A percentile compares a stretch with the other conserved stretches of the same genome.
phyloP scores from a whole-genome alignment of 768 basidiomycete species.

The Hericium erinaceus region DNA sequence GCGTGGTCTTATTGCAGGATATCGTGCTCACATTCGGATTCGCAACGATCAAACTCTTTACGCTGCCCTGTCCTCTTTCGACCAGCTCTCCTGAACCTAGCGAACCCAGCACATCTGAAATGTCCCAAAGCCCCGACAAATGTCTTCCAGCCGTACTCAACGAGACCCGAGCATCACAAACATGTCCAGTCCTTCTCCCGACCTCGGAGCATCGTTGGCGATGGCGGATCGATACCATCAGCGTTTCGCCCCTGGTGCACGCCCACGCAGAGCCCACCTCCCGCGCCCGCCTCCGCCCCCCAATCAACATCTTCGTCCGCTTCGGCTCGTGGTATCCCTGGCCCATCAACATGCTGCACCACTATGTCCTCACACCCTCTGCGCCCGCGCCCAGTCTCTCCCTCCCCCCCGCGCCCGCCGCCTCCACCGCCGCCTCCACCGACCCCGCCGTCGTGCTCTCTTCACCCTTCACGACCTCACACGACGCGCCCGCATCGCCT shows the following conservation, averaged over 20 bases:
- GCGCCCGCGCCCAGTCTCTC: background rate
- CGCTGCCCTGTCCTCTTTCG: background rate
- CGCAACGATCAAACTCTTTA: background rate
- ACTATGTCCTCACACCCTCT: conserved; percentile 44
- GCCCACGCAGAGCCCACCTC: conserved; percentile 2
- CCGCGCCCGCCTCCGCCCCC: conserved; percentile 12
- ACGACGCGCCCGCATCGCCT: conserved; percentile 16
- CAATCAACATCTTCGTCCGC: conserved; percentile 47
- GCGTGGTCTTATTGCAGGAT: background rate
- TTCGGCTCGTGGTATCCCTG: conserved; percentile 54
- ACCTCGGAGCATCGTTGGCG: conserved; percentile 39
- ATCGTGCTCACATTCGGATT: background rate
- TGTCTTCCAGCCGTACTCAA: too few species aligned
- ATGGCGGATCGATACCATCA: conserved; percentile 48
- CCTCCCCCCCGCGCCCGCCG: background rate
- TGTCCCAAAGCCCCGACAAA: too few species aligned
- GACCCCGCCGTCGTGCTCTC: conserved; percentile 4
- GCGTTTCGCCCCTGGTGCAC: conserved; percentile 27
- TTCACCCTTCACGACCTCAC: background rate
- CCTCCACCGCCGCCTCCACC: conserved; percentile 23
- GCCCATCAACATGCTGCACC: conserved; percentile 63
- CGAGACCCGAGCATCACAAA: too few species aligned
- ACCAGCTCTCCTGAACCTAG: background rate
- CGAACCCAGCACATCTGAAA: background rate
- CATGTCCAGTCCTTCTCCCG: conserved; percentile 26